Base-by-base conservation (phyloP, 208 protist species). In the Leishmania lainsoni region DNA sequence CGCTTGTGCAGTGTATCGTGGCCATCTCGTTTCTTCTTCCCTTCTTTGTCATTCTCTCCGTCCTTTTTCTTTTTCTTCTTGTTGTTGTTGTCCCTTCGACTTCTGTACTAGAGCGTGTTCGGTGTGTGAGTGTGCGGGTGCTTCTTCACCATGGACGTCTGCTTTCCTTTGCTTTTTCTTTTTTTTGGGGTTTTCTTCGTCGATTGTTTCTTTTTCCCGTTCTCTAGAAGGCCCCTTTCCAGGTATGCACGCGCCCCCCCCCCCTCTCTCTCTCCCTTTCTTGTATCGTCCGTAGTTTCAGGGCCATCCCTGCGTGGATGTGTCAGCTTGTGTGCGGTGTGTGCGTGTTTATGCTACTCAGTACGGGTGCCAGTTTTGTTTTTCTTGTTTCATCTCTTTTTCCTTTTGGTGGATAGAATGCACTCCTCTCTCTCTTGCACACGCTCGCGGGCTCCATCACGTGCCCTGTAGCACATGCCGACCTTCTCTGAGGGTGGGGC, bases 21-120 rank as follows among this genome's bases (percentile, higher is more conserved):
- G 20, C 10, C n/a, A 29, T 73, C 32, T 71, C 63, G 71, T 76
- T 71, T 70, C 65, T 29, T 42, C 49, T 45, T 32, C 58, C 56
- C 49, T 56, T 59, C n/a, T 75, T 56, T 5, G 45, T 56, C 48
- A 58, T 16, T 51, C 26, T 73, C 26, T 61, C 51, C 66, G 8
- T 65, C 35, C 49, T 72, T 80, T 76, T 75, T 1, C 66, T 70
- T 70, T 78, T 20, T 3, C 71, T 20, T 1, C n/a, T 52, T 17
- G 12, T 35, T 45, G 42, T 45, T 45, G 42, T 45, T 45, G 42
- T 45, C 42, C 51, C 26, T 48, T 5, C 39, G n/a, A 1, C 56
- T 80, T n/a, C 59, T 77, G 73, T 77, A 73, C 45, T 49, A 73
- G 68, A 49, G 6, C 39, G 51, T 52, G 4, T 61, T 22, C 29